These are phyloP conservation scores for Pseudocercospora pini-densiflorae DNA, from an alignment of 2,329 filamentous ascomycete genomes.

Conservation along the genomic window DNA sequence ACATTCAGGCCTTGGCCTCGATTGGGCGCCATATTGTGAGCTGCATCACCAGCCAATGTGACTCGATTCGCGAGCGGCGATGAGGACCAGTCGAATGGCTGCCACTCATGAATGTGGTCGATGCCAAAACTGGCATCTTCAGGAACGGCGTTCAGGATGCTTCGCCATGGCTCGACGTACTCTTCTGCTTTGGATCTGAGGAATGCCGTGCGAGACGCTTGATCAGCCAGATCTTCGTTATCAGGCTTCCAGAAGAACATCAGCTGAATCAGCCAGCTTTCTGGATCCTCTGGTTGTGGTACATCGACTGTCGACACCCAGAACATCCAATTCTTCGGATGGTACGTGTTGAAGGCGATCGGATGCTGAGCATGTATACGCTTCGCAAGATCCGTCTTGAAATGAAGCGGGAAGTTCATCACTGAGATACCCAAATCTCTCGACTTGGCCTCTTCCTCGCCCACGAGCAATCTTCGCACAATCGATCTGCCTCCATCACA, in stretches of 20 bases:
- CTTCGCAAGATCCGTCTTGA: slow-evolving; percentile 11
- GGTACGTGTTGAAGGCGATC: slow-evolving; percentile 23
- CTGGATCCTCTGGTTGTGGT: slow-evolving; percentile 10
- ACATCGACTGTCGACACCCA: slow-evolving; percentile 15
- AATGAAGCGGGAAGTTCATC: slow-evolving; percentile 22
- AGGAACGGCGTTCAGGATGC: slow-evolving; percentile 11
- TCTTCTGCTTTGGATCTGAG: slow-evolving; percentile 18
- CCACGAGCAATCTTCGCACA: slow-evolving; percentile 23
- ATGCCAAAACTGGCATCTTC: slow-evolving; percentile 17
- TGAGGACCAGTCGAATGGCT: slow-evolving; percentile 20
- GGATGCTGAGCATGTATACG: slow-evolving; percentile 17
- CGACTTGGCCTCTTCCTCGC: slow-evolving; percentile 13
- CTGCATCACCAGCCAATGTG: slow-evolving; percentile 27
- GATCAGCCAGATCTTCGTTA: slow-evolving; percentile 12
- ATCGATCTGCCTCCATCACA: slow-evolving; percentile 24
- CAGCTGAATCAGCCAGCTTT: slow-evolving; percentile 19
- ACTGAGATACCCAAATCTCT: slow-evolving; percentile 15
- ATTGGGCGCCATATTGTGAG: slow-evolving; percentile 20
- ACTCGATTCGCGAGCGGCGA: slow-evolving; percentile 16
- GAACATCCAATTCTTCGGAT: slow-evolving; percentile 15
- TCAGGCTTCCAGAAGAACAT: slow-evolving; percentile 20
- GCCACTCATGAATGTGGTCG: slow-evolving; percentile 18
- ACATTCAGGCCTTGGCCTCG: slow-evolving; percentile 21
- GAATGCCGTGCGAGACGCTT: slow-evolving; percentile 18
- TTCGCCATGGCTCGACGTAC: slow-evolving; percentile 24